A percentile compares a stretch with the other conserved stretches of the same genome.
Conservation (phyloP, 192 early-diverging fungal species). For the Backusella morwellensis region DNA sequence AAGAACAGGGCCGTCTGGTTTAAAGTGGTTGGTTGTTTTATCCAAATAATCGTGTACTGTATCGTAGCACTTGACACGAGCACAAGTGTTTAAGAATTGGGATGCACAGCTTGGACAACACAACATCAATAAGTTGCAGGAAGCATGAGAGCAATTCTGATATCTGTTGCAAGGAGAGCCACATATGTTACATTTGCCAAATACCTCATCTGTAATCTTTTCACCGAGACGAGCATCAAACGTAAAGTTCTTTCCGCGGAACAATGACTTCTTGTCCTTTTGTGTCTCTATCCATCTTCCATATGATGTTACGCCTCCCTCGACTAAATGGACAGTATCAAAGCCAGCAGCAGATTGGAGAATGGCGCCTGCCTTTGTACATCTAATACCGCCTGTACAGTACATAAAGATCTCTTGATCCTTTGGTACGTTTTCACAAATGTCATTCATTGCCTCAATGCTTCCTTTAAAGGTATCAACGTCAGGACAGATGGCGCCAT, state of each 20-base stretch:
- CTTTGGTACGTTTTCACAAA: slow-evolving; percentile 48
- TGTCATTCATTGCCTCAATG: slow-evolving; percentile 59
- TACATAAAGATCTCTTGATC: slow-evolving; percentile 77
- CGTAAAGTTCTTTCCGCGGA: slow-evolving; percentile 77
- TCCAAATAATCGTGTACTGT: slow-evolving; percentile 35
- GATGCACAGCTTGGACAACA: slow-evolving; percentile 57
- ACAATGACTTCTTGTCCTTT: slow-evolving; percentile 50
- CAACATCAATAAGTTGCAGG: slow-evolving; percentile 72
- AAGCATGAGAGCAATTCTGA: slow-evolving; percentile 69
- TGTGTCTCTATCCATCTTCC: slow-evolving; percentile 56
- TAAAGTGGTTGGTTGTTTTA: slow-evolving; percentile 6
- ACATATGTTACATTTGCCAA: slow-evolving; percentile 67
- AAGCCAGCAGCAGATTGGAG: slow-evolving; percentile 61
- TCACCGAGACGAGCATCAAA: slow-evolving; percentile 80
- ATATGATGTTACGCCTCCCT: slow-evolving; percentile 77
- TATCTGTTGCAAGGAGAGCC: slow-evolving; percentile 59
- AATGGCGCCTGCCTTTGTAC: slow-evolving; percentile 76
- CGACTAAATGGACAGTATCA: slow-evolving; percentile 64
- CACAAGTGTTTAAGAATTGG: slow-evolving; percentile 51
- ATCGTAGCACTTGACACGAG: slow-evolving; percentile 43
- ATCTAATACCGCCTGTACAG: slow-evolving; percentile 79
- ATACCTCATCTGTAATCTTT: slow-evolving; percentile 61
- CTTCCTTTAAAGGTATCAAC: slow-evolving; percentile 73
- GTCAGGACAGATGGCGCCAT: slow-evolving; percentile 64
- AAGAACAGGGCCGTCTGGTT: slow-evolving; percentile 18